A percentile compares a stretch with the other conserved stretches of the same genome.
phyloP scores from a whole-genome alignment of 768 basidiomycete species.

The Kondoa malvinella region DNA sequence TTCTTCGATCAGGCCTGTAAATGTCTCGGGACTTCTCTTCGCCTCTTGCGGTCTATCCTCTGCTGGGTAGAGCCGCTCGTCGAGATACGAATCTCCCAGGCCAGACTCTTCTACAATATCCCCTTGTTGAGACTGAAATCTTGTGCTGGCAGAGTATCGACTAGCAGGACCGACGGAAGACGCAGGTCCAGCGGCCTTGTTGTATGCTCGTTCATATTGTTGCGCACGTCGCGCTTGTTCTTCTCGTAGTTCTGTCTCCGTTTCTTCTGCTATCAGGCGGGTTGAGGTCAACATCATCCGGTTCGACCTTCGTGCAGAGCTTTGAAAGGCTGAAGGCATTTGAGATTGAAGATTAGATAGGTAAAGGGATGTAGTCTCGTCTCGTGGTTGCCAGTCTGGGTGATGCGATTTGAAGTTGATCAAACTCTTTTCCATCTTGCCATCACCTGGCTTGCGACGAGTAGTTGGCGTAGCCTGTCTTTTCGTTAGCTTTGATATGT shows the following conservation, averaged over 20 bases:
- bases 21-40: background rate
- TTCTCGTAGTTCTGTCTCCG: background rate
- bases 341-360: slow-evolving; percentile 37
- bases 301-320: background rate
- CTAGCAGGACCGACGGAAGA: background rate
- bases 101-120: background rate
- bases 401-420: slow-evolving; percentile 65
- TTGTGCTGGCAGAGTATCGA: background rate
- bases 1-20: background rate
- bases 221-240: slow-evolving; percentile 12
- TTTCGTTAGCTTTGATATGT: slow-evolving; percentile 20
- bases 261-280: background rate
- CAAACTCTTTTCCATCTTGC: slow-evolving; percentile 99
- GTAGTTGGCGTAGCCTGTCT: slow-evolving; percentile 3
- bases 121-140: too few relatives aligned
- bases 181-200: slow-evolving; percentile 1
- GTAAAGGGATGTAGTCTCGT: slow-evolving; percentile 79
- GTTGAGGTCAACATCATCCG: slow-evolving; percentile 1
- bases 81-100: background rate
- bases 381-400: slow-evolving; percentile 34
- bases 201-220: slow-evolving; percentile 20
- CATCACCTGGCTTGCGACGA: slow-evolving; percentile 47
- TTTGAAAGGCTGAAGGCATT: background rate
- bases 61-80: background rate
- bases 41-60: background rate